Base-by-base conservation (phyloP, 2,329 filamentous ascomycete genomes). In the Ophiognomonia clavigignenti-juglandacearum region DNA sequence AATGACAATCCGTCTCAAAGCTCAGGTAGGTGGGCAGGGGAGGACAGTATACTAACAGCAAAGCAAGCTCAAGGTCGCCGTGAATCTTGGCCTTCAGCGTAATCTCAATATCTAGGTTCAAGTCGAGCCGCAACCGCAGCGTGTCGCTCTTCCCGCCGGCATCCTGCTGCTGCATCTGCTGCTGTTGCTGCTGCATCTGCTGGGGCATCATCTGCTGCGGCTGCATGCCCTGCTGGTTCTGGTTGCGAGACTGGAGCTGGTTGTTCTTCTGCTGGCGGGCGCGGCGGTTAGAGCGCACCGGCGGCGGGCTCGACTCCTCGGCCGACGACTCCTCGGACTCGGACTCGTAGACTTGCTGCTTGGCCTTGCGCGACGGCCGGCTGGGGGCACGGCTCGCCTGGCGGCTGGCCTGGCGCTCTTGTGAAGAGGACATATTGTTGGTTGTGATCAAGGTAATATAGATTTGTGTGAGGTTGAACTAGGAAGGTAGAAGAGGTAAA, bases 11-110 rank as follows among this genome's bases (percentile, higher is more conserved):
- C 18, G 3, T 10, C n/a, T n/a, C n/a, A n/a, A 23, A 42, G 5
- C 16, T 10, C 40, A 43, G 41, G 39, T 27, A 31, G 10, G 37
- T 16, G 36, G 14, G 43, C 44, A 39, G 41, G 18, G 24, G 29
- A 36, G 26, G 4, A 43, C 26, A 27, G 35, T 45, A 16, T 31
- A 72, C 74, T 65, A 68, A 78, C 74, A 78, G 67, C 56, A 93
- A 74, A 54, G 83, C 85, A 54, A 93, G 67, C 27, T 87, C 90
- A 54, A 95, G 68, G 69, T 95, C 89, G 60, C 89, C 89, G 58
- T 90, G 83, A 55, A 93, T 90, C 65, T 85, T 84, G 18, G 88
- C 88, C 74, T 93, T 93, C 52, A 93, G 75, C 58, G 89, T 85
- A 52, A 93, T 87, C 65, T 93, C 88, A 41, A 93, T 77, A 56